A percentile compares a stretch with the other conserved stretches of the same genome.
phyloP scores from a whole-genome alignment of 306 rosid genomes.

The Pyrus pyrifolia region DNA sequence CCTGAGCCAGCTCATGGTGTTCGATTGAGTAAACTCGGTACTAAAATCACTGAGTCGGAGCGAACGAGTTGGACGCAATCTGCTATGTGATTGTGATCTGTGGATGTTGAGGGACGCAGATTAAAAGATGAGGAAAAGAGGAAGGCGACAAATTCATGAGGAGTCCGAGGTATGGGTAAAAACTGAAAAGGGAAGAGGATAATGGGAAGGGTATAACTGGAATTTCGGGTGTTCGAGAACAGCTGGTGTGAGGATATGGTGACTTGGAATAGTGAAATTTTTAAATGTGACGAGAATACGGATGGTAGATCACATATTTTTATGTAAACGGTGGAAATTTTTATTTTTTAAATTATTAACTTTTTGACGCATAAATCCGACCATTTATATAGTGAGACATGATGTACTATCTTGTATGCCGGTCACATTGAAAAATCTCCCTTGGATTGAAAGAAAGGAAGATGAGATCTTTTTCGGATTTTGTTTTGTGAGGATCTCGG shows the following conservation, averaged over 20 bases:
- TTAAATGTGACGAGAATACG: no score
- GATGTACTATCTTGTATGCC: no score
- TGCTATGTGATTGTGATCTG: background rate
- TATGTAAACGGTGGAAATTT: no score
- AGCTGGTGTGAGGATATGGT: background rate
- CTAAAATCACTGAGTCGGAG: background rate
- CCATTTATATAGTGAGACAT: no score
- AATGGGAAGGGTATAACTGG: slow-evolving; percentile 22
- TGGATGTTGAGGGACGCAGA: slow-evolving; percentile 14
- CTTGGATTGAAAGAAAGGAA: background rate
- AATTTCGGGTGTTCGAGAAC: background rate
- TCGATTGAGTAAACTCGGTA: slow-evolving; percentile 17
- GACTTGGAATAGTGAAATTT: background rate
- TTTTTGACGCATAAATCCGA: no score
- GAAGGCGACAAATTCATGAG: slow-evolving; percentile 33
- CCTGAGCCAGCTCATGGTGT: slow-evolving; percentile 55
- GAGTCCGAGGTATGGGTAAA: slow-evolving; percentile 8
- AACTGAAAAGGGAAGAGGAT: background rate
- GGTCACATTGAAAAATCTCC: no score
- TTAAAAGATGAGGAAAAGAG: background rate
- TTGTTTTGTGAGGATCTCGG: no score
- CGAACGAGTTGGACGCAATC: background rate
- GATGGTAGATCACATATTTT: no score
- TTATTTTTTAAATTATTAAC: no score
- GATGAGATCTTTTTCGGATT: no score